Evolutionary conservation across 768 basidiomycete species (phyloP).

Genomic region (Trametes coccinea): DNA sequence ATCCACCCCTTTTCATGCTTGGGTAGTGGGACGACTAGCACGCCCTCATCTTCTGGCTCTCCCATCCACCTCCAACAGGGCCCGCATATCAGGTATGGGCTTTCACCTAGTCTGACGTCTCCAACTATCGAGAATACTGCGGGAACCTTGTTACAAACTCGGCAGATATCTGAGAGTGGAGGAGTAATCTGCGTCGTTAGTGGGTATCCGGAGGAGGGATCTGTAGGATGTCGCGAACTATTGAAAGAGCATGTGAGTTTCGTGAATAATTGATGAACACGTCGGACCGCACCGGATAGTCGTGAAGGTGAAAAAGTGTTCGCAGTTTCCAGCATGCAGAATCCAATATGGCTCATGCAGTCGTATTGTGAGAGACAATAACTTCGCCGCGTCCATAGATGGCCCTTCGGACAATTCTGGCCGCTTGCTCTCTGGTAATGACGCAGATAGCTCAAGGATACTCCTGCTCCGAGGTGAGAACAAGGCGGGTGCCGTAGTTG

Average conservation of each 20-base stretch:
- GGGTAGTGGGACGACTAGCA: constrained; percentile 56
- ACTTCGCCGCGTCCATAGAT: constrained; percentile 47
- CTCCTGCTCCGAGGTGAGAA: constrained; percentile 39
- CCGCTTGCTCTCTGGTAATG: constrained; percentile 33
- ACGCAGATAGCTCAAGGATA: constrained; percentile 42
- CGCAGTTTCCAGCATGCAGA: constrained; percentile 78
- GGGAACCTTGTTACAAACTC: constrained; percentile 68
- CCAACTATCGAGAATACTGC: constrained; percentile 67
- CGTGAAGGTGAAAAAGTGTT: constrained; percentile 74
- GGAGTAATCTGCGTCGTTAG: constrained; percentile 68
- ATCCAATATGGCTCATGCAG: constrained; percentile 81
- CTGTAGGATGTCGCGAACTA: constrained; percentile 61
- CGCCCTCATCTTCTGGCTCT: constrained; percentile 43
- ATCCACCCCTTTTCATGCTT: constrained; percentile 43
- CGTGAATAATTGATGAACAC: not conserved
- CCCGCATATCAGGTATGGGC: constrained; percentile 70
- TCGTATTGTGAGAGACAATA: constrained; percentile 58
- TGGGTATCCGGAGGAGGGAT: constrained; percentile 63
- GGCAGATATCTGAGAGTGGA: constrained; percentile 59
- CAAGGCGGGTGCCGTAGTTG: not conserved
- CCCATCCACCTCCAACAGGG: constrained; percentile 79
- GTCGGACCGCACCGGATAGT: constrained; percentile 58
- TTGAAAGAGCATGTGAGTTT: constrained; percentile 5
- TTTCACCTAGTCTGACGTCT: constrained; percentile 76
- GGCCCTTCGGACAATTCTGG: constrained; percentile 38